These are phyloP conservation scores for Fraxinus quadrangulata DNA, from an alignment of 257 asterid genomes.

Conservation along the genomic window DNA sequence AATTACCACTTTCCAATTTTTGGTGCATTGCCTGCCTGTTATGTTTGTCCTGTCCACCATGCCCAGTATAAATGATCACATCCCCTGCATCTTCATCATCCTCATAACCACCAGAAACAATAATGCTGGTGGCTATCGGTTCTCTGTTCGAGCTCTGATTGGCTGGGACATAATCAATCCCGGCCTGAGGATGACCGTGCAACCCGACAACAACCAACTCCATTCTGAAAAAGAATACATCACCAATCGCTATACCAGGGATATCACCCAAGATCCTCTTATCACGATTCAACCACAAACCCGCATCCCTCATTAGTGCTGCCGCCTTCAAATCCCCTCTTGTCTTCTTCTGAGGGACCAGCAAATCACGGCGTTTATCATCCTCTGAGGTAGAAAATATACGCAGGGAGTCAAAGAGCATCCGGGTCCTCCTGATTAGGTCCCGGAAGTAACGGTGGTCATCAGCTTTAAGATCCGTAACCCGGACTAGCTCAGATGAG, in stretches of 20 bases:
- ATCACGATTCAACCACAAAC: constrained; percentile 73
- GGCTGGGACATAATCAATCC: constrained; percentile 73
- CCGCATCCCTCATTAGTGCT: constrained; percentile 52
- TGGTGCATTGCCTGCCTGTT: constrained; percentile 67
- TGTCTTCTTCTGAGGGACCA: constrained; percentile 29
- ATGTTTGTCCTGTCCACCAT: constrained; percentile 88
- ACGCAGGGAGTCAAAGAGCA: constrained; percentile 75
- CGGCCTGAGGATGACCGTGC: constrained; percentile 91
- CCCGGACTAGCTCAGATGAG: constrained; percentile 77
- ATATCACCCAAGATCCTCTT: constrained; percentile 77
- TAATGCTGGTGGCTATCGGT: constrained; percentile 88
- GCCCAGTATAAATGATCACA: constrained; percentile 82
- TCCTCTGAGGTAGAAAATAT: constrained; percentile 47
- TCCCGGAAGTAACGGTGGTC: constrained; percentile 54
- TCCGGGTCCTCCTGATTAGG: constrained; percentile 55
- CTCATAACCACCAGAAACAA: constrained; percentile 91
- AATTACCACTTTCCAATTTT: constrained; percentile 78
- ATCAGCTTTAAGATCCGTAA: constrained; percentile 61
- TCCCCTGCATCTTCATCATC: constrained; percentile 85
- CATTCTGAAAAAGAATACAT: constrained; percentile 79
- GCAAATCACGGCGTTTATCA: constrained; percentile 35
- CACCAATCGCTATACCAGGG: constrained; percentile 76
- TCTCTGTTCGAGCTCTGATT: constrained; percentile 79
- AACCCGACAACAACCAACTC: constrained; percentile 79
- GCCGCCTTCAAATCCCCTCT: constrained; percentile 80